Evolutionary conservation across 148 eudicot genomes (phyloP), one percentile per base, ranked within the genome.

Genomic region (Suaeda aralocaspica): DNA sequence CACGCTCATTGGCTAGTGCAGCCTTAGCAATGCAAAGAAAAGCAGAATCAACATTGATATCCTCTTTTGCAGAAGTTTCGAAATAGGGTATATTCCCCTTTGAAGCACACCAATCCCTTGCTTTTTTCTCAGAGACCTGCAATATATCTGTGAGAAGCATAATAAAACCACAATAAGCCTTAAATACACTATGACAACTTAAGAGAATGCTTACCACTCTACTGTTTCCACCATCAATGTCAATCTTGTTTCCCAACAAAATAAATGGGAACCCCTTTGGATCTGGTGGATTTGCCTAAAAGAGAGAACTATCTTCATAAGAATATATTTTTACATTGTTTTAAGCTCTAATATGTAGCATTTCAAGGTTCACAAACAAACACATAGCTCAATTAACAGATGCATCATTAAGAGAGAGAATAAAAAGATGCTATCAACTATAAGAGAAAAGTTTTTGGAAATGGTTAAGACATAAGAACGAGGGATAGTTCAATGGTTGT

Each of bases 71-170:
- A 3, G 93, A 88, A 24, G 90, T 81, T 77, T 88, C 90, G 70
- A 77, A 86, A 73, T 86, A 88, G 16, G 90, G 88, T 41, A 88
- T 82, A n/a, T 82, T 80, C 48, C 72, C 72, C 61, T 58, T 81
- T 46, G 86, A 86, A 61, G 78, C 83, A 67, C 93, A 86, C 93
- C 93, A 88, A 59, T 85, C 93, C 76, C 74, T 81, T n/a, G 85
- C 93, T 74, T 77, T 84, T 72, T 84, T 88, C 69, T 84, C 88
- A 66, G 84, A 82, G 59, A 88, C 85, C 92, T 88, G 56, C 0
- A 69, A 56, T 50, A 42, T 45, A 39, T 66, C 7, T 22, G 45
- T 72, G 29, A 72, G 61, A 66, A 41, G 9, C 22, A 44, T 28
- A 56, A 15, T 13, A 7, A 76, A n/a, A 58, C 58, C 50, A 77